Evolutionary conservation across 2,329 filamentous ascomycete species (phyloP), one percentile per base, ranked within the genome.

Genomic region (Fusarium liriodendri): DNA sequence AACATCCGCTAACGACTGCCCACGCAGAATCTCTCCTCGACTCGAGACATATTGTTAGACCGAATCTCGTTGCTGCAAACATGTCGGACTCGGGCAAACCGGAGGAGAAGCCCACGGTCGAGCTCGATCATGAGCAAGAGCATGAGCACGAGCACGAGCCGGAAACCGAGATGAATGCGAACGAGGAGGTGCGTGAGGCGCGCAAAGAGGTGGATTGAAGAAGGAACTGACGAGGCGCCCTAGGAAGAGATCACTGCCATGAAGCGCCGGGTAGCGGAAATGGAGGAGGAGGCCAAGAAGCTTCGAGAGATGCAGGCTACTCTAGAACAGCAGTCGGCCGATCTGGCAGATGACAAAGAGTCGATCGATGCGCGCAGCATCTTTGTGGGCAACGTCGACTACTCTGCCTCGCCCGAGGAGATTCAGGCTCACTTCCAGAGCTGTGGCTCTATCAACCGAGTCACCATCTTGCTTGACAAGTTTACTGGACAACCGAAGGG

Each of bases 401-500:
- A 99, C 84, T 95, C 94, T 72, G 95, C 96, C 25, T 97, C 95
- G 32, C 97, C 97, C 3, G 97, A 99, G 85, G 97, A 99, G 86
- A 79, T 99, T 69, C 97, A 99, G 87, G 94, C 95, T 69, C 97
- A 99, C 82, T 99, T 99, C 86, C 95, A 98, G 87, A 97, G 92
- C 87, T 97, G 95, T 79, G 97, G 97, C 70, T 95, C 94, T 76
- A 99, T 99, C 87, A 99, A 99, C 84, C 93, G 97, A 70, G 97
- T 99, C 69, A 99, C 97, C 1, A 99, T 99, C 76, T 87, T 99
- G 77, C 87, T 99, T 77, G 97, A 99, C 86, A 99, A 99, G 87
- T 98, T 98, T 81, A 98, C 95, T 13, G 97, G 97, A 74, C 95
- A 98, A 87, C 97, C 97, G n/a, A 99, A 99, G 88, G 97, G 97